These are phyloP conservation scores for Fusarium anguioides DNA, from an alignment of 2,329 filamentous ascomycete genomes.

Conservation along the genomic window DNA sequence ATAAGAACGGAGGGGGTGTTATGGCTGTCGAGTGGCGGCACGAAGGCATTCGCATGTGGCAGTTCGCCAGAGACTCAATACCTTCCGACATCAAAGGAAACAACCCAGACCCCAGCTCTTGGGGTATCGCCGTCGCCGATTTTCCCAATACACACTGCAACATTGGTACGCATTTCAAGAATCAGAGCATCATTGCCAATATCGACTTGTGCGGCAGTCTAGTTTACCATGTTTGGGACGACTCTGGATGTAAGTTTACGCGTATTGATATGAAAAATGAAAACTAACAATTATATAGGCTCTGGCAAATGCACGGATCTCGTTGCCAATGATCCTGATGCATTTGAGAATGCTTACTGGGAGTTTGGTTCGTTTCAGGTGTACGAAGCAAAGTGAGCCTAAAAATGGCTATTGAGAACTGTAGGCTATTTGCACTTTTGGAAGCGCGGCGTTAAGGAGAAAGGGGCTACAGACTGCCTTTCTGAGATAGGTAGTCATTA, in stretches of 20 bases:
- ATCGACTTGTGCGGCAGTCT: slow-evolving; percentile 72
- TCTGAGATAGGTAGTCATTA: neutral
- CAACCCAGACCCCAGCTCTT: slow-evolving; percentile 69
- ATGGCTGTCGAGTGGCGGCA: slow-evolving; percentile 71
- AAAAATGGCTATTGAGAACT: neutral
- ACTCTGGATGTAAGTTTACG: slow-evolving; percentile 56
- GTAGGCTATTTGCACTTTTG: slow-evolving; percentile 3
- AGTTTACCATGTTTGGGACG: slow-evolving; percentile 59
- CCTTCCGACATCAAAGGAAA: slow-evolving; percentile 63
- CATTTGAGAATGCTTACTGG: slow-evolving; percentile 72
- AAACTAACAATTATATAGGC: slow-evolving; percentile 49
- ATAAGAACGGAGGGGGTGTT: slow-evolving; percentile 65
- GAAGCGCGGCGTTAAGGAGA: slow-evolving; percentile 42
- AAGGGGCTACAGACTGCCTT: slow-evolving; percentile 1
- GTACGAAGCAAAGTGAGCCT: slow-evolving; percentile 54
- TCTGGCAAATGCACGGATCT: slow-evolving; percentile 67
- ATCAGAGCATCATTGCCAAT: slow-evolving; percentile 74
- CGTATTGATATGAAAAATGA: neutral
- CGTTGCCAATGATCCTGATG: slow-evolving; percentile 66
- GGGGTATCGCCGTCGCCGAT: slow-evolving; percentile 72
- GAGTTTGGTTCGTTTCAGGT: slow-evolving; percentile 71
- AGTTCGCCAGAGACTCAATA: slow-evolving; percentile 61
- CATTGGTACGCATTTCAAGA: slow-evolving; percentile 68
- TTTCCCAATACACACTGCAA: slow-evolving; percentile 73
- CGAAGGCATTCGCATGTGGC: slow-evolving; percentile 72